These are phyloP conservation scores for Wallacemonas sp. DNA, from an alignment of 208 protist species.

Conservation along the genomic window DNA sequence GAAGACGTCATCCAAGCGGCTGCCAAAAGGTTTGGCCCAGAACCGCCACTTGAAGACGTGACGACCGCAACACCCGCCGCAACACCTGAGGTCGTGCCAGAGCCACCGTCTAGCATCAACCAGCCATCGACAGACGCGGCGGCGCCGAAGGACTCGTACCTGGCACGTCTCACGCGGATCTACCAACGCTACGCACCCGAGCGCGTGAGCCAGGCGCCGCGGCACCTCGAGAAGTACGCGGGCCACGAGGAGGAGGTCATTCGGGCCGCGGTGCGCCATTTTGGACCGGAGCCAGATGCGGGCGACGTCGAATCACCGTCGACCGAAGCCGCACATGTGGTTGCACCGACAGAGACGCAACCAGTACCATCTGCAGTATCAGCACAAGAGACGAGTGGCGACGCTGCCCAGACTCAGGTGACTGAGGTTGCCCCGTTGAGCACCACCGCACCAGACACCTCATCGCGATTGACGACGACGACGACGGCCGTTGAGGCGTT, in stretches of 20 bases:
- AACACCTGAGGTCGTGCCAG: not conserved
- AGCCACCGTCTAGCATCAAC: not conserved
- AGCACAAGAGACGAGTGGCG: not conserved
- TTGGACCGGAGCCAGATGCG: slow-evolving; percentile 14
- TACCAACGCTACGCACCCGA: slow-evolving; percentile 36
- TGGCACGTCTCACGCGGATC: slow-evolving; percentile 25
- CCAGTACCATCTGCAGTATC: not conserved
- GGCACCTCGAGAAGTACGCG: slow-evolving; percentile 48
- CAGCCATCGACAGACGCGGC: not conserved
- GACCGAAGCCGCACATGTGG: no score
- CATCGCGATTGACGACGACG: no score
- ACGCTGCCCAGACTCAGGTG: not conserved
- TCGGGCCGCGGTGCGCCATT: slow-evolving; percentile 25
- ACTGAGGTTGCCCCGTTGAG: no score
- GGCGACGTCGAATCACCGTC: not conserved
- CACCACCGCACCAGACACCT: no score
- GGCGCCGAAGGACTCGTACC: slow-evolving; percentile 14
- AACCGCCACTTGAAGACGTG: slow-evolving; percentile 12
- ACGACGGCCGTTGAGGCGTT: no score
- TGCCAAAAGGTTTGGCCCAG: slow-evolving; percentile 34
- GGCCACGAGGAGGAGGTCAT: slow-evolving; percentile 58
- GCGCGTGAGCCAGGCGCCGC: slow-evolving; percentile 22
- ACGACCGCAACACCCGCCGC: no score
- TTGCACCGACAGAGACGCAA: no score
- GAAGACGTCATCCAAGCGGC: slow-evolving; percentile 31